Evolutionary conservation across 225 moss, liverwort and hornwort species (phyloP), one percentile per base, ranked within the genome.

Genomic region (Antitrichia curtipendula): DNA sequence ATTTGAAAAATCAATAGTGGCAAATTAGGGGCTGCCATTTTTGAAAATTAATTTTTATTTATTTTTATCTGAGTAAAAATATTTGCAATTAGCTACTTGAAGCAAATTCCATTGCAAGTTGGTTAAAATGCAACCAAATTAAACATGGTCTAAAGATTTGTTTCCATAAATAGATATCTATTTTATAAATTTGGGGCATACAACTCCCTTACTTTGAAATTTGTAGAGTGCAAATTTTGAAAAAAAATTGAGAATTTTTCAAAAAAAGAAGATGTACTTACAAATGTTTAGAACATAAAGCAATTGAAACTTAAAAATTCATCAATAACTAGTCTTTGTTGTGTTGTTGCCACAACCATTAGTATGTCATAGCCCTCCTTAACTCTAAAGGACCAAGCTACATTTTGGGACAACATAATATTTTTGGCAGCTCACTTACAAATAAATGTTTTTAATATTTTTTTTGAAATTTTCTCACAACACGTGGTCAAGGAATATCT

Each of bases 301-400:
- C 70, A 70, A 25, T 69, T 69, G 14, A 24, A 40, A 69, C 14
- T 69, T 69, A 14, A n/a, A n/a, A n/a, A n/a, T n/a, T n/a, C n/a
- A n/a, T n/a, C 45, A 7, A 7, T 45, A 45, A 11, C 65, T 65
- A 19, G 6, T 36, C 1, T 65, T 4, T n/a, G 6, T 3, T 20
- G 2, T 20, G 4, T 4, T 1, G 1, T 20, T n/a, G 65, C n/a
- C 2, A n/a, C 36, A n/a, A n/a, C 6, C 65, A n/a, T 65, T 12
- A 21, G 3, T 66, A 21, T 12, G 7, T n/a, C 12, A n/a, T n/a
- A n/a, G n/a, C n/a, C n/a, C n/a, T n/a, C n/a, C n/a, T n/a, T n/a
- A n/a, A n/a, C n/a, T n/a, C n/a, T n/a, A n/a, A n/a, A n/a, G n/a
- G n/a, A n/a, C n/a, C n/a, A n/a, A n/a, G n/a, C n/a, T n/a, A n/a